These are phyloP conservation scores for Trametes maxima DNA, from an alignment of 768 basidiomycete genomes.

Conservation along the genomic window DNA sequence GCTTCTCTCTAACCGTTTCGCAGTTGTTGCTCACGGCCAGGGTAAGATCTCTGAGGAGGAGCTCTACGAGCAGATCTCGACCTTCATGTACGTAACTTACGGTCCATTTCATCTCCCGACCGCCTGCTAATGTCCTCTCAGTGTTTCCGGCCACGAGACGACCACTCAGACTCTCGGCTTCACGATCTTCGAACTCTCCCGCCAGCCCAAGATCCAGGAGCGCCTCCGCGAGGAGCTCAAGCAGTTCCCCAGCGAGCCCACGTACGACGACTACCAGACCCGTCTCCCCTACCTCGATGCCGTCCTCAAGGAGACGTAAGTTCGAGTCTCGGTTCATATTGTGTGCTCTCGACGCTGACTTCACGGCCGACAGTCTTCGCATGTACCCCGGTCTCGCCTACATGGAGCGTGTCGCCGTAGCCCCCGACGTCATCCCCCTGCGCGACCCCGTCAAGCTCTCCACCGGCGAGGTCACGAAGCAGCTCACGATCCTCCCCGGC, in stretches of 20 bases:
- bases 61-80: conserved; percentile 31
- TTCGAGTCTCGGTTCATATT: neutral
- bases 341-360: neutral
- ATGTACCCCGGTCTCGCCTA: conserved; percentile 53
- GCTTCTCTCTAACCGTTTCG: neutral
- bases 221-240: conserved; percentile 40
- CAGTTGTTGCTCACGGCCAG: neutral
- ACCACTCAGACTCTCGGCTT: conserved; percentile 37
- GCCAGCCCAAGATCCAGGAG: conserved; percentile 37
- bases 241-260: conserved; percentile 31
- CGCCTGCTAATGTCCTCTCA: conserved; percentile 12
- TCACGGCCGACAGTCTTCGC: conserved; percentile 33
- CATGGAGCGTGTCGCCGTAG: conserved; percentile 51
- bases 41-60: neutral
- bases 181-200: conserved; percentile 40
- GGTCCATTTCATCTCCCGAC: neutral
- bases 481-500: conserved; percentile 13
- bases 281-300: conserved; percentile 56
- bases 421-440: conserved; percentile 53
- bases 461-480: conserved; percentile 8
- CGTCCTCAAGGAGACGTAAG: conserved; percentile 51
- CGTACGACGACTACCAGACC: conserved; percentile 37
- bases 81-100: conserved; percentile 31
- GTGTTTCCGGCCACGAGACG: conserved; percentile 44
- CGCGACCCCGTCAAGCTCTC: conserved; percentile 28